Evolutionary conservation across 2,329 filamentous ascomycete species (phyloP).

Genomic region (Corynespora cassiicola): DNA sequence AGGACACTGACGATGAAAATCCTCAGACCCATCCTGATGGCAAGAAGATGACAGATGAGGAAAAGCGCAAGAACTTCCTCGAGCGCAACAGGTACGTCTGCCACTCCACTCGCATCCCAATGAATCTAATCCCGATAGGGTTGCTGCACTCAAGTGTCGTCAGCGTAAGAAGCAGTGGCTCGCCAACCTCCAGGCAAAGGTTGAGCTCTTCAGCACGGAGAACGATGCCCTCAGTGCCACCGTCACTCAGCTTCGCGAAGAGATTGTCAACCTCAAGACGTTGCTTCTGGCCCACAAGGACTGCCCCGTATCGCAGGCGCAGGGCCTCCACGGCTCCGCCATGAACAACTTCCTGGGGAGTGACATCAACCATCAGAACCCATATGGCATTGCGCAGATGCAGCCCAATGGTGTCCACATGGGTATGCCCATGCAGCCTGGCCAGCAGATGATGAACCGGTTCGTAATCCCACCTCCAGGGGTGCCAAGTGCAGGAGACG

Average conservation of each 20-base stretch:
- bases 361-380: conserved; percentile 53
- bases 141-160: conserved; percentile 94
- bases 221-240: conserved; percentile 87
- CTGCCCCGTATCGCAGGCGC: conserved; percentile 88
- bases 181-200: conserved; percentile 90
- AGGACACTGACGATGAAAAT: conserved; percentile 53
- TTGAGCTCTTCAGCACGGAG: conserved; percentile 89
- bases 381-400: conserved; percentile 56
- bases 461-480: conserved; percentile 38
- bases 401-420: conserved; percentile 50
- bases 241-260: conserved; percentile 84
- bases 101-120: no score
- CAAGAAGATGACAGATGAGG: conserved; percentile 96
- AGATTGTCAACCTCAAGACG: conserved; percentile 94
- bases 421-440: conserved; percentile 47
- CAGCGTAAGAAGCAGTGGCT: conserved; percentile 99
- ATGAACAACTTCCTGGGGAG: conserved; percentile 58
- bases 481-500: conserved; percentile 28
- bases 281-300: conserved; percentile 93
- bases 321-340: conserved; percentile 67
- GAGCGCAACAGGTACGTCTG: conserved; percentile 86
- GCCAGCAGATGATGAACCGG: conserved; percentile 45
- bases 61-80: conserved; percentile 97
- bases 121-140: conserved; percentile 64
- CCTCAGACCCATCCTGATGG: conserved; percentile 47